Evolutionary conservation across 768 basidiomycete species (phyloP), one percentile per base, ranked within the genome.

Genomic region (Sporobolomyces pararoseus): DNA sequence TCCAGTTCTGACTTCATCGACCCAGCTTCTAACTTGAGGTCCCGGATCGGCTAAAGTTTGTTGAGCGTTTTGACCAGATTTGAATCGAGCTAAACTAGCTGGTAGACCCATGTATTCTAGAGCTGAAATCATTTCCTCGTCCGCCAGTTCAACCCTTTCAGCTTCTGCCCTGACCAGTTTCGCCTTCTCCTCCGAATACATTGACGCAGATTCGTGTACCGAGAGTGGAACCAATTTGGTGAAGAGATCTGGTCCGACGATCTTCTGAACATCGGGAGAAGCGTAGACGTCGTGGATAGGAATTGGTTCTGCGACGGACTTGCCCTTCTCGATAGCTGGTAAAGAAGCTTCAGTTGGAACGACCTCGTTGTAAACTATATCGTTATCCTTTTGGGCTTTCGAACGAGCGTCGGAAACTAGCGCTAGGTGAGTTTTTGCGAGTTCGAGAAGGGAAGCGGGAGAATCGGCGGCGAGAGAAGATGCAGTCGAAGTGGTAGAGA

Each of bases 121-220:
- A 29, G 87, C 86, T 54, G 89, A 89, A 72, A 86, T 82, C 39
- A 85, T 84, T 78, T 94, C 90, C 7, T 83, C 88, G 77, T 96
- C 92, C 0, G 89, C 87, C 29, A 85, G 82, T 71, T 97, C 94
- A 0, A 87, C 88, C 61, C 86, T 86, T 82, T 97, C 95, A 12
- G 89, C 89, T 78, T 98, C 93, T 7, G 83, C 86, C 47, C 96
- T 84, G 12, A 93, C 91, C 32, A 90, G 78, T 80, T 99, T 98
- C 27, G 95, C 96, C 81, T 98, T 98, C 81, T 99, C 96, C 79
- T 99, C 96, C 0, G 92, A 95, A 79, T 99, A 99, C 19, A 99
- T 87, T 67, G 88, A 90, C 19, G 95, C 95, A 72, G 89, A 90
- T 80, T 97, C 94, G 78, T 97, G 94, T 9, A 99, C 92, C 75